Conservation (phyloP, 495 filamentous ascomycete genomes). For the Astrothelium subdiscretum region DNA sequence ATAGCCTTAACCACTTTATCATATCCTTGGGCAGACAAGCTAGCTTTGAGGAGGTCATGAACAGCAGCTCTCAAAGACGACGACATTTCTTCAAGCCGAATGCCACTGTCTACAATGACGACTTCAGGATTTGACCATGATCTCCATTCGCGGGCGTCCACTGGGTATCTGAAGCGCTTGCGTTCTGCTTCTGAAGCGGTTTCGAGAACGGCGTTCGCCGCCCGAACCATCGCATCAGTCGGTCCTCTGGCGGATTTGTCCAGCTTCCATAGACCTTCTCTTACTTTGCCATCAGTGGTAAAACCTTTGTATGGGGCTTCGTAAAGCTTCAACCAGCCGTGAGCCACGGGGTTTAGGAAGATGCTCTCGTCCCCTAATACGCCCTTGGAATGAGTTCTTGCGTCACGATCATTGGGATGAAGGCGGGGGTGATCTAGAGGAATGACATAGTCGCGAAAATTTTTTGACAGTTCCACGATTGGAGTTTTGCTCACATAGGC, state of each 20-base stretch:
- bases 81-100: conserved; percentile 51
- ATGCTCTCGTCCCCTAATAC: conserved; percentile 12
- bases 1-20: conserved; percentile 56
- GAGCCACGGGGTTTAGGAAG: conserved; percentile 13
- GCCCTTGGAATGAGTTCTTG: conserved; percentile 14
- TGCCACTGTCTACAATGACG: conserved; percentile 32
- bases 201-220: conserved; percentile 34
- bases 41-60: conserved; percentile 41
- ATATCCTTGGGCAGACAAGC: conserved; percentile 58
- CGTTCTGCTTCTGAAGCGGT: conserved; percentile 38
- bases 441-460: conserved; percentile 16
- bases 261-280: conserved; percentile 6
- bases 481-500: neutral
- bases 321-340: conserved; percentile 48
- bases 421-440: conserved; percentile 15
- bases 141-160: conserved; percentile 61
- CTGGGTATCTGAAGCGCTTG: conserved; percentile 40
- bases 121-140: conserved; percentile 70
- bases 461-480: conserved; percentile 12
- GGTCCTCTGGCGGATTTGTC: conserved; percentile 7
- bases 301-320: conserved; percentile 62
- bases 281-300: conserved; percentile 49
- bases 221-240: conserved; percentile 41
- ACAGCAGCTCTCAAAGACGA: conserved; percentile 34
- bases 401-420: conserved; percentile 15